Evolutionary conservation across 2,329 filamentous ascomycete species (phyloP), one percentile per base, ranked within the genome.

Genomic region (Chaetomium olivaceum): DNA sequence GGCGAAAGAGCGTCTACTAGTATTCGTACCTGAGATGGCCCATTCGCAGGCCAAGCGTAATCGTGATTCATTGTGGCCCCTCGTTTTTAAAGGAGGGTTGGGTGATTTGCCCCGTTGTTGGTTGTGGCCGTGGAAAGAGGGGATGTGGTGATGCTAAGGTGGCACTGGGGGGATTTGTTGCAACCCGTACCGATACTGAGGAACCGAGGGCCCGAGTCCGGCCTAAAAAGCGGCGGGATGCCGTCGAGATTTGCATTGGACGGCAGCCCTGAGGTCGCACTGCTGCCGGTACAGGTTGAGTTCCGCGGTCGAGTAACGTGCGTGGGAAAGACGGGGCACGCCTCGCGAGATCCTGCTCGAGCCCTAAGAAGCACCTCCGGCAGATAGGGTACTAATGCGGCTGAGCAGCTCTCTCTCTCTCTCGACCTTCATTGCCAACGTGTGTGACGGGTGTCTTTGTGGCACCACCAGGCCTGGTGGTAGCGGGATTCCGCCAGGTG

Each of bases 21-120:
- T 29, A 21, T 19, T 11, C 54, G 9, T 65, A 62, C 63, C 63
- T 65, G 54, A 8, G 55, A 36, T 19, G 63, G 16, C 23, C 33
- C 36, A 27, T 61, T 11, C 9, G 39, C 39, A 29, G 39, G 23
- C 63, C 63, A 65, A 12, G 16, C 9, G 5, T 58, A 55, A 21
- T 31, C 19, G 31, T 65, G 27, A 19, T 65, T 36, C 63, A 65
- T 65, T 9, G 5, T 56, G 11, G 9, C 12, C 50, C 11, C 19
- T 36, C 16, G 14, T 11, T 25, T 14, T 21, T 31, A 14, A 14
- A 27, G 27, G n/a, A 50, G n/a, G 16, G n/a, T 31, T 27, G 36
- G 36, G 16, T 21, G 29, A 25, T 48, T 29, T 23, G 8, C 27
- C 25, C 51, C 27, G 27, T 51, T 51, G 19, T 23, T n/a, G 57